Evolutionary conservation across 2,329 filamentous ascomycete species (phyloP).

Genomic region (Elsinoe fawcettii): DNA sequence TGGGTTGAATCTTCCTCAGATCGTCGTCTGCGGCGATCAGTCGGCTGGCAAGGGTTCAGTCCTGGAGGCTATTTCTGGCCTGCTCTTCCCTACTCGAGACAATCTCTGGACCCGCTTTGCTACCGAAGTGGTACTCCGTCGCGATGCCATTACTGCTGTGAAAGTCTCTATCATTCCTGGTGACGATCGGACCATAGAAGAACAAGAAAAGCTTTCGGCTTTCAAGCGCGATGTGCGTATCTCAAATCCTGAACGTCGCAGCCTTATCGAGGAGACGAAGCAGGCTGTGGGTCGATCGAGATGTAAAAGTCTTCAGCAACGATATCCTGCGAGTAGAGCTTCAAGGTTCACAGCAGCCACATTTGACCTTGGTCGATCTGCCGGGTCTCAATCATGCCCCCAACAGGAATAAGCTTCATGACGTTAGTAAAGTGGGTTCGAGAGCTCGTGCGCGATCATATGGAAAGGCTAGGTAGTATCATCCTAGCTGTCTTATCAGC

Average conservation of each 20-base stretch:
- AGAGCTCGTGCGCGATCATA: constrained; percentile 32
- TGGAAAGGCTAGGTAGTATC: constrained; percentile 31
- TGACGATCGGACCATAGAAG: not conserved
- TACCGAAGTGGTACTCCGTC: constrained; percentile 16
- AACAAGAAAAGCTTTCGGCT: not conserved
- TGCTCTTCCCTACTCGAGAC: constrained; percentile 48
- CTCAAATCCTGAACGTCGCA: not conserved
- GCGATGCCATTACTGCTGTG: not conserved
- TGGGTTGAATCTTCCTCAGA: not conserved
- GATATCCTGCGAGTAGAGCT: constrained; percentile 22
- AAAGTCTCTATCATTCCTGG: constrained; percentile 7
- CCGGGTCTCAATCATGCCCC: constrained; percentile 22
- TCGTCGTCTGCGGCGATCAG: constrained; percentile 26
- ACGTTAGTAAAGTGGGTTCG: constrained; percentile 31
- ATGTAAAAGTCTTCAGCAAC: constrained; percentile 16
- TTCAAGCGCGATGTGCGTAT: not conserved
- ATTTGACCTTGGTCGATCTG: constrained; percentile 24
- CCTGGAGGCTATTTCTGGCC: constrained; percentile 51
- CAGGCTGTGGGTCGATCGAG: constrained; percentile 12
- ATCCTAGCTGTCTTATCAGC: constrained; percentile 38
- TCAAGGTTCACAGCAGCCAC: constrained; percentile 17
- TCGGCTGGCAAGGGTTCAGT: constrained; percentile 54
- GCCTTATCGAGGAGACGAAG: constrained; percentile 6
- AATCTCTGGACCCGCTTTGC: constrained; percentile 43
- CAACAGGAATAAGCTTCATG: constrained; percentile 27